Evolutionary conservation across 1,284 basidiomycete genomes (phyloP), one percentile per base, ranked within the genome.

Genomic region (Cryptococcus sp.): DNA sequence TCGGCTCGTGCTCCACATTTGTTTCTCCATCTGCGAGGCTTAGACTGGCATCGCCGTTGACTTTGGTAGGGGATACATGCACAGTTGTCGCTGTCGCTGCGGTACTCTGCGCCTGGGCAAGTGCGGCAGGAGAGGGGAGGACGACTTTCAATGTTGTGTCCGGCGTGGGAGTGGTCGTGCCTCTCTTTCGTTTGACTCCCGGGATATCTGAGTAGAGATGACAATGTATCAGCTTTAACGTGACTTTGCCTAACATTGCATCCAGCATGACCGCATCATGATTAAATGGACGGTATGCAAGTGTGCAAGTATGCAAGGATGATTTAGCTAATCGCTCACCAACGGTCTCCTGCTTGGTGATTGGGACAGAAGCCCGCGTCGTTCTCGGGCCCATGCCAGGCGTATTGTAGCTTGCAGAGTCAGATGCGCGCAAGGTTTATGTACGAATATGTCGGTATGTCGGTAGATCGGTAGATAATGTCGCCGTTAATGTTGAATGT

Each of bases 121-220:
- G 38, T 16, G 53, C 16, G 20, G 51, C n/a, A 8, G 56, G 53
- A 3, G 66, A 62, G 2, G 66, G 64, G 5, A 68, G 56, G 31
- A 62, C 55, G 19, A 66, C 54, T 44, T 68, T 68, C 49, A 62
- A 44, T 4, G 61, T 44, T 23, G 53, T 46, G 1, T 48, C 47
- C 8, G 46, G 22, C 4, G 19, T 39, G 47, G 54, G 47, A 35
- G 31, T 35, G 5, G 60, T 46, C 13, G 54, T 19, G 23, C 27
- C 46, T 41, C 60, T 51, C 47, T 61, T 61, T 5, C 60, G 55
- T 41, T 61, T 61, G 51, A 42, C 49, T 0, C 52, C 52, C 7
- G 52, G 60, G 38, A 47, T 52, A 1, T 55, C 57, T 47, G n/a
- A 22, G n/a, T 11, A 49, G 17, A 15, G 4, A 15, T 27, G 22